Percentiles rank a stretch among this genome's conserved stretches.
phyloP scores from a whole-genome alignment of 495 filamentous ascomycete species.

The Penicillium angulare region DNA sequence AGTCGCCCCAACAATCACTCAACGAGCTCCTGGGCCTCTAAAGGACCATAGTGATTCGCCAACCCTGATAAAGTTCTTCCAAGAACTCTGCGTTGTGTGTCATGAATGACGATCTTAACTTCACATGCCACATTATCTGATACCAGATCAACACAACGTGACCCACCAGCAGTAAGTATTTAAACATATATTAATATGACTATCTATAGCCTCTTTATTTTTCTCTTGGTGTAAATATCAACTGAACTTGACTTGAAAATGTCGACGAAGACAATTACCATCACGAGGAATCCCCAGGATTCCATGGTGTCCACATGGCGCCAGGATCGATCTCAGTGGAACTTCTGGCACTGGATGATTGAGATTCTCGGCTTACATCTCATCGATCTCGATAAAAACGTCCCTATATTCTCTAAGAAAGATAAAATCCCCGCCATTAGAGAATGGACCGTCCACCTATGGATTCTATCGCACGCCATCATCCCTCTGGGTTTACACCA shows the following conservation, averaged over 20 bases:
- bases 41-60: conserved; percentile 2
- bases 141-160: too few species aligned
- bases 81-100: background rate
- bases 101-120: conserved; percentile 13
- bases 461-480: conserved; percentile 24
- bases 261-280: conserved; percentile 1
- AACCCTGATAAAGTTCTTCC: conserved; percentile 2
- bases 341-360: conserved; percentile 21
- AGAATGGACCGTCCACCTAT: conserved; percentile 24
- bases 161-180: too few species aligned
- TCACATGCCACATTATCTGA: conserved; percentile 7
- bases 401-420: conserved; percentile 24
- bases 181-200: too few species aligned
- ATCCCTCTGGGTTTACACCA: conserved; percentile 23
- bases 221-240: too few species aligned
- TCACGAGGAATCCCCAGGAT: conserved; percentile 19
- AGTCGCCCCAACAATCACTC: conserved; percentile 1
- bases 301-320: conserved; percentile 33
- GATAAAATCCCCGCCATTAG: conserved; percentile 23
- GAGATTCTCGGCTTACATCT: conserved; percentile 25
- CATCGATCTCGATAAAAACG: conserved; percentile 11
- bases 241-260: too few species aligned
- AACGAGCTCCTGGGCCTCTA: background rate
- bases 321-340: conserved; percentile 23
- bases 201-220: too few species aligned